Evolutionary conservation across 2,329 filamentous ascomycete species (phyloP), one percentile per base, ranked within the genome.

Genomic region (Diaporthe eres): DNA sequence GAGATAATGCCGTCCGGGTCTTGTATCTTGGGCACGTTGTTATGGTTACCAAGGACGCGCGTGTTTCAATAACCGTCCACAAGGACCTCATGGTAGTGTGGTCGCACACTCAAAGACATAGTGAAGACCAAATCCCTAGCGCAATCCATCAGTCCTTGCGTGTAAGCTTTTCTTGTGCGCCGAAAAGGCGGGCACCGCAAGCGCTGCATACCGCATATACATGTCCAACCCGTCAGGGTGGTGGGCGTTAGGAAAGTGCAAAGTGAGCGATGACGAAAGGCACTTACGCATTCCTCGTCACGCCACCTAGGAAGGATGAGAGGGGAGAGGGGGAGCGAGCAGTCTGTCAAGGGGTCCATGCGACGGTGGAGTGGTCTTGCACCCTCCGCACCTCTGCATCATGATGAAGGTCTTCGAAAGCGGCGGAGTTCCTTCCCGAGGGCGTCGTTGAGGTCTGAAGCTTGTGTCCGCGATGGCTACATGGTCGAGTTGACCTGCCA

Each of bases 281-380:
- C 31, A 68, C 47, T 68, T 42, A 19, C n/a, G 65, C n/a, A 68
- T 19, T 15, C 65, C 37, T 19, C 63, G 44, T 51, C 44, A 67
- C 44, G 22, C 47, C 9, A 39, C 22, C 17, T 22, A 13, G 25
- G 53, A 28, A 31, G 19, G 22, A 25, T n/a, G 12, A 22, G 34
- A 17, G n/a, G 13, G 6, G 37, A 12, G 1, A 25, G 37, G 10
- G 61, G 61, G 25, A 7, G 9, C 12, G 34, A 13, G 39, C 2
- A 34, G 13, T 25, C n/a, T 10, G 61, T 22, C 28, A 22, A 37
- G 42, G 61, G 19, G 19, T 9, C n/a, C 28, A 49, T 37, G 19
- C 8, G 37, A 17, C 4, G 15, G 42, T 8, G 28, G 25, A 19
- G 42, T 49, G 28, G 17, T 67, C 9, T n/a, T 65, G 25, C 31